Evolutionary conservation across 805 yeast species (phyloP), one percentile per base, ranked within the genome.

Genomic region (Pachysolen tannophilus): DNA sequence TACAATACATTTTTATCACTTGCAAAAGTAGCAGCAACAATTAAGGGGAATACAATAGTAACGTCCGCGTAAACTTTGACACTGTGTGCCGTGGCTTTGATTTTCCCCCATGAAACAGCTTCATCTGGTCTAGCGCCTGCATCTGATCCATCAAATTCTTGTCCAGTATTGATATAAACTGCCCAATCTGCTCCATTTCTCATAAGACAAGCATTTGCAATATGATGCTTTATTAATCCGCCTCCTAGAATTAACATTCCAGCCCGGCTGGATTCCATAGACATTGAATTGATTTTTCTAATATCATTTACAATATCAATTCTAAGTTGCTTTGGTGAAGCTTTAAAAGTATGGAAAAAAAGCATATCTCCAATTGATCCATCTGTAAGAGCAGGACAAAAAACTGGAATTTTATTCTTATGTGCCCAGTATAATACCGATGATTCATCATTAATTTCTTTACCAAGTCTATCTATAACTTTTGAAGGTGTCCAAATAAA

Each of bases 51-150:
- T 13, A 92, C 97, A 20, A 86, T 67, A 9, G 96, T 82, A 13
- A 85, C 99, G 56, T 92, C 99, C 11, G 95, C 94, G 50, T 84
- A 92, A 30, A 92, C 88, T 63, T 92, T 92, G 38, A 87, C 94
- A 41, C 80, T 74, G 50, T 74, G 75, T 20, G 98, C 99, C 28
- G 86, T 95, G 5, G 95, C 82, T 63, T 86, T 88, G 61, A 92
- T 92, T 60, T 92, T 92, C 44, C 99, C 99, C 99, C 99, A 92
- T 26, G 95, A 82, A 35, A 92, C 82, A 19, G 98, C 98, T 63
- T 92, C 99, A 57, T 92, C 98, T 1, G 97, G 97, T 56, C 98
- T 76, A 5, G 98, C 98, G 45, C 98, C 98, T 8, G 98, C 97
- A 59, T 92, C 98, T 17, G 96, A 85, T 31, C 98, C 98, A 55